Evolutionary conservation across 768 basidiomycete genomes (phyloP).

Genomic region (Trametes sanguinea): DNA sequence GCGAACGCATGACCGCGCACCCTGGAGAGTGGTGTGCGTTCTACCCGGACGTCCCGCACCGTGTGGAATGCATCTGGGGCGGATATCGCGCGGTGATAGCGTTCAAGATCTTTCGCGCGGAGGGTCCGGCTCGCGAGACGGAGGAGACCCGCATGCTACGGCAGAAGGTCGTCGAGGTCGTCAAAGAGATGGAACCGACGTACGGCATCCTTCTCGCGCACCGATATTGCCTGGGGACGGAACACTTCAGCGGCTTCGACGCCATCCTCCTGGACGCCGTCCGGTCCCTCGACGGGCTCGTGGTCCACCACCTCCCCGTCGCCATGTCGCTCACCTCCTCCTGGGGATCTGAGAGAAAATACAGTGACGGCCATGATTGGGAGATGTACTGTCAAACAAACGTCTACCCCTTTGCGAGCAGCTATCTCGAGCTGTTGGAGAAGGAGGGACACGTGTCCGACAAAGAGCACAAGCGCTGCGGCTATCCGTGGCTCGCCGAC

Average conservation of each 20-base stretch:
- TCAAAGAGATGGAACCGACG: constrained; percentile 1
- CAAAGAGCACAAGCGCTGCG: not conserved
- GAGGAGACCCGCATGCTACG: no score
- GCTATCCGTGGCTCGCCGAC: constrained; percentile 1
- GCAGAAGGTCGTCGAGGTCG: no score
- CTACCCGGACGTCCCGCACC: no score
- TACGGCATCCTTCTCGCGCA: constrained; percentile 34
- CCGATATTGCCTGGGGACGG: constrained; percentile 32
- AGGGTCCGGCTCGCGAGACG: no score
- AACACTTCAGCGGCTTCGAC: constrained; percentile 30
- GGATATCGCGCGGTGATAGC: no score
- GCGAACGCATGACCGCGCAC: no score
- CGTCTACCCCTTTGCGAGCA: constrained; percentile 30
- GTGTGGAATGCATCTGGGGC: no score
- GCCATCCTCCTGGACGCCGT: constrained; percentile 19
- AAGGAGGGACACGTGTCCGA: not conserved
- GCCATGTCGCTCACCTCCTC: constrained; percentile 10
- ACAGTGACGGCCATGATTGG: not conserved
- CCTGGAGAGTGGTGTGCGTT: no score
- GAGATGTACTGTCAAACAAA: not conserved
- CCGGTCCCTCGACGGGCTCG: constrained; percentile 8
- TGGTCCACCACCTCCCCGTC: constrained; percentile 27
- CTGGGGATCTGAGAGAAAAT: not conserved
- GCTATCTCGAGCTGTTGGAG: constrained; percentile 18
- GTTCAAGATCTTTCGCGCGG: no score